Conservation (phyloP, 371 early-diverging fungal genomes). For the Circinella umbellata region DNA sequence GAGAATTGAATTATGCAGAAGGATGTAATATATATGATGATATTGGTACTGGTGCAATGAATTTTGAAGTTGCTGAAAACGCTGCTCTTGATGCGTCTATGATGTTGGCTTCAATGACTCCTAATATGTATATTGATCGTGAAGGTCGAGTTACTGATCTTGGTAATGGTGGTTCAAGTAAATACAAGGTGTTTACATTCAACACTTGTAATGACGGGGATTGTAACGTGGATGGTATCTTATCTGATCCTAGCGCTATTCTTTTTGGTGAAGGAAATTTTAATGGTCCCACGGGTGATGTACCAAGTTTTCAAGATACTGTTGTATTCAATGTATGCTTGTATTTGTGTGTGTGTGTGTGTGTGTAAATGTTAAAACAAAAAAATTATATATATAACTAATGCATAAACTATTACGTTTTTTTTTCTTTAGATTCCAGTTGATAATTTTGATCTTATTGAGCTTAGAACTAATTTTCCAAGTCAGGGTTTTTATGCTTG, state of each 20-base stretch:
- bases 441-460: slow-evolving; percentile 6
- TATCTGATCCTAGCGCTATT: slow-evolving; percentile 18
- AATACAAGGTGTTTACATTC: slow-evolving; percentile 19
- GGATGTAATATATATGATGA: not conserved
- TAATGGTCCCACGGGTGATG: slow-evolving; percentile 21
- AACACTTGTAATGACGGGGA: slow-evolving; percentile 10
- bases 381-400: not conserved
- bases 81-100: not conserved
- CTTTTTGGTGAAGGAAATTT: slow-evolving; percentile 20
- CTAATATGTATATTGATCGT: not conserved
- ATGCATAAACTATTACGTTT: not conserved
- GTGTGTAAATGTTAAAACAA: too few species aligned
- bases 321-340: slow-evolving; percentile 22
- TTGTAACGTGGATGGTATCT: not conserved
- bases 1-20: not conserved
- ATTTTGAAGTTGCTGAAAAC: not conserved
- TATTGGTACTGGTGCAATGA: slow-evolving; percentile 1
- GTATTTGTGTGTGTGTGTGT: too few species aligned
- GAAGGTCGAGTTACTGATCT: not conserved
- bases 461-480: slow-evolving; percentile 8
- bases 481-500: slow-evolving; percentile 14
- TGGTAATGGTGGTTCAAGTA: not conserved
- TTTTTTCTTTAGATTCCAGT: slow-evolving; percentile 27
- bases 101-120: not conserved
- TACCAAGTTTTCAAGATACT: not conserved